Percentiles rank a stretch among this genome's conserved stretches.
phyloP scores from a whole-genome alignment of 441 rosid genomes.

The Viola pubescens region DNA sequence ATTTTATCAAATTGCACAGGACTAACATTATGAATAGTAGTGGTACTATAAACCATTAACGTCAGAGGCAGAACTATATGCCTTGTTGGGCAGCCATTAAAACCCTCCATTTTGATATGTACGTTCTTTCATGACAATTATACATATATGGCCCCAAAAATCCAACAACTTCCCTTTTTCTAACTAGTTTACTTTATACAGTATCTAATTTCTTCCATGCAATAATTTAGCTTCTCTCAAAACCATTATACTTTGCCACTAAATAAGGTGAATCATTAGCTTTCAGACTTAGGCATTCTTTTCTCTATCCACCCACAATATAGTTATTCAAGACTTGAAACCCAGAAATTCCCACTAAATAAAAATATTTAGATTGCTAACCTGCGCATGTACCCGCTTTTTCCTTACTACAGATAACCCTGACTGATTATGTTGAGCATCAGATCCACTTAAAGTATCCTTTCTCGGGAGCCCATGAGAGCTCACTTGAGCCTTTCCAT shows the following conservation, averaged over 20 bases:
- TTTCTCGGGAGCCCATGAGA: constrained; percentile 66
- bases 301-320: background rate
- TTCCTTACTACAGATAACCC: constrained; percentile 66
- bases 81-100: too few species aligned
- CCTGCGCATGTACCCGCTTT: constrained; percentile 90
- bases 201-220: too few species aligned
- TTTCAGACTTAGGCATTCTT: background rate
- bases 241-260: too few species aligned
- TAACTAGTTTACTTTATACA: too few species aligned
- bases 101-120: too few species aligned
- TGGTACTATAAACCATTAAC: background rate
- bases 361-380: constrained; percentile 26
- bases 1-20: background rate
- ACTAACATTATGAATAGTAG: background rate
- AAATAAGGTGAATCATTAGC: background rate
- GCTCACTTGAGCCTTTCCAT: constrained; percentile 58
- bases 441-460: constrained; percentile 60
- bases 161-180: too few species aligned
- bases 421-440: constrained; percentile 68
- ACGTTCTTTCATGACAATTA: too few species aligned
- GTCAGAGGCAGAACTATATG: background rate
- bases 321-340: background rate
- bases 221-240: too few species aligned
- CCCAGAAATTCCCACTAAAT: constrained; percentile 6
- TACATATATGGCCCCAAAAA: too few species aligned